Evolutionary conservation across 2,329 filamentous ascomycete species (phyloP).

Genomic region (Penicillium digitatum): DNA sequence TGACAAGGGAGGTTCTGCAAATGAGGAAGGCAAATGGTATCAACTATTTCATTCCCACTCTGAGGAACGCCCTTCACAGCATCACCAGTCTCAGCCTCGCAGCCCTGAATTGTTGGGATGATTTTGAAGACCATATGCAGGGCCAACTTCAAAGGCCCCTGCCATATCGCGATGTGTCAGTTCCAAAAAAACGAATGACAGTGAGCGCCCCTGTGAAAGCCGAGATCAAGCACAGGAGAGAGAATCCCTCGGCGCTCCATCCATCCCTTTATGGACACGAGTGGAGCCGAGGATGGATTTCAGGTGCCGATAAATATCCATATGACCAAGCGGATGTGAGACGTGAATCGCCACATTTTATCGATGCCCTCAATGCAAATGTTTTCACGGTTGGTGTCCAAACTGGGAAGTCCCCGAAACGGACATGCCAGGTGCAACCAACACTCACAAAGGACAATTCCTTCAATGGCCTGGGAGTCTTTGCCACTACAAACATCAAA

Average conservation of each 20-base stretch:
- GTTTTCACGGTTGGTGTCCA: constrained; percentile 14
- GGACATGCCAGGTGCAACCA: constrained; percentile 9
- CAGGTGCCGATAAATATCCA: constrained; percentile 25
- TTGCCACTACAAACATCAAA: constrained; percentile 27
- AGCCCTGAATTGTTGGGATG: constrained; percentile 31
- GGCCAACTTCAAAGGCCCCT: constrained; percentile 20
- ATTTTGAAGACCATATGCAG: constrained; percentile 21
- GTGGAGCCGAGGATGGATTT: constrained; percentile 20
- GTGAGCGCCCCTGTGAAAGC: constrained; percentile 6
- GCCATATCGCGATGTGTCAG: constrained; percentile 20
- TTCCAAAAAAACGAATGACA: constrained; percentile 19
- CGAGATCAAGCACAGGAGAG: background rate
- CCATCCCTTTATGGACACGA: constrained; percentile 27
- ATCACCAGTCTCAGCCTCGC: constrained; percentile 32
- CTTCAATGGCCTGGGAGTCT: constrained; percentile 23
- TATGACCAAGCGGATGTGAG: constrained; percentile 25
- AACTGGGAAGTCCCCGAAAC: background rate
- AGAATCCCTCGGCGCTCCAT: background rate
- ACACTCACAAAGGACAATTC: background rate
- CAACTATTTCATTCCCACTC: constrained; percentile 29
- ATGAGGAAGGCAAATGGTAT: constrained; percentile 26
- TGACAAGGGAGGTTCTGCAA: constrained; percentile 13
- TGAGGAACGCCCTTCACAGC: constrained; percentile 28
- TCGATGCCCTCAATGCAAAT: constrained; percentile 22
- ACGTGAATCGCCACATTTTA: constrained; percentile 14